phyloP scores from a whole-genome alignment of 1,284 basidiomycete genomes.

The Rhodotorula mucilaginosa region DNA sequence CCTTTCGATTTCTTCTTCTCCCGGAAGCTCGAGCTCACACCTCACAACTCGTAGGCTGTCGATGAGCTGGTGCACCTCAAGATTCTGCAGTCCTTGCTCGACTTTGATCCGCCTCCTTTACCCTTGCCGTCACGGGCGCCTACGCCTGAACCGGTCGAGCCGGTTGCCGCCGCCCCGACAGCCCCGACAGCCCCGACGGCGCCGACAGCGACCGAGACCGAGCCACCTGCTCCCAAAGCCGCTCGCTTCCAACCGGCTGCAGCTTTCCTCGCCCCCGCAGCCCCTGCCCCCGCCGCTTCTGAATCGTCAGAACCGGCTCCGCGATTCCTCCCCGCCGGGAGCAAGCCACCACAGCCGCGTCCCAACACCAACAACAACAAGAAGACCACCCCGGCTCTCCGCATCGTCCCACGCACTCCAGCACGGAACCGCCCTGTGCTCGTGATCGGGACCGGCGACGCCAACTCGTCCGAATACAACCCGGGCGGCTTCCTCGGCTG shows the following conservation, averaged over 20 bases:
- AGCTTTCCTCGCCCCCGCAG: not conserved
- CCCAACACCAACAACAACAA: constrained; percentile 34
- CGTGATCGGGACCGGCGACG: constrained; percentile 83
- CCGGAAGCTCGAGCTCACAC: not conserved
- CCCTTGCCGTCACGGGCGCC: not conserved
- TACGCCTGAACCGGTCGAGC: not conserved
- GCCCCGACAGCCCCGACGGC: not conserved
- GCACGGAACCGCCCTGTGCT: constrained; percentile 46
- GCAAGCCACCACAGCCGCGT: constrained; percentile 50
- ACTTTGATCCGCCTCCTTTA: constrained; percentile 46
- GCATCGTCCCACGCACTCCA: not conserved
- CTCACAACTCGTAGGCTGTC: constrained; percentile 66
- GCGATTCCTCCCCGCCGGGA: constrained; percentile 6
- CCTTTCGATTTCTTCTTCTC: not conserved
- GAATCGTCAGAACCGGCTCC: not conserved
- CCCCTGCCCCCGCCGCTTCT: not conserved
- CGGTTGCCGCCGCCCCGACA: not conserved
- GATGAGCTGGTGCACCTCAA: constrained; percentile 84
- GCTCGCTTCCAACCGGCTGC: not conserved
- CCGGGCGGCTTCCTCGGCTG: constrained; percentile 82
- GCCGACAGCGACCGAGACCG: not conserved
- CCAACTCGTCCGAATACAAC: constrained; percentile 80
- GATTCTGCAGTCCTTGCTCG: constrained; percentile 73
- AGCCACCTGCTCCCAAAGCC: not conserved
- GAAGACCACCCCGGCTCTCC: not conserved